phyloP scores from a whole-genome alignment of 108 stramenopile species.

The Seminavis robusta region DNA sequence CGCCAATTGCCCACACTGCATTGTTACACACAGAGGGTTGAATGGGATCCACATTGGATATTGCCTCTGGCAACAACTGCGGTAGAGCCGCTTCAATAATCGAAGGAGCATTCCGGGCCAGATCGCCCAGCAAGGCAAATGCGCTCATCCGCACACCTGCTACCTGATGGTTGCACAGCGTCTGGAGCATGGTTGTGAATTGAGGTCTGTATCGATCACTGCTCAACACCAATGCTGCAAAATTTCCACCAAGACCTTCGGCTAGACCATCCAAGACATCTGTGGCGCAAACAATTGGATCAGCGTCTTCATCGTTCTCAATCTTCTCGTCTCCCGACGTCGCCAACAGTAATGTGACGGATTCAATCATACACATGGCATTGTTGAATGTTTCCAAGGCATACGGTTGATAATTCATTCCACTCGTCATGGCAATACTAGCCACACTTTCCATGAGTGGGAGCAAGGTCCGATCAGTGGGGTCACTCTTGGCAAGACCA shows the following conservation, averaged over 20 bases:
- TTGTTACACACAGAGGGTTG: slow-evolving; percentile 78
- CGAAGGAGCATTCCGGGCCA: slow-evolving; percentile 77
- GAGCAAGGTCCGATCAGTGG: slow-evolving; percentile 73
- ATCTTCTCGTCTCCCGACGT: slow-evolving; percentile 44
- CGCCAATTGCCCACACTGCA: slow-evolving; percentile 91
- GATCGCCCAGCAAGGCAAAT: slow-evolving; percentile 86
- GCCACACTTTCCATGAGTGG: slow-evolving; percentile 90
- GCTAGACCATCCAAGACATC: slow-evolving; percentile 88
- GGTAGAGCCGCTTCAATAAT: slow-evolving; percentile 71
- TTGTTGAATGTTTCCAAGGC: slow-evolving; percentile 77
- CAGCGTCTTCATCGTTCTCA: slow-evolving; percentile 71
- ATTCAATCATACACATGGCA: slow-evolving; percentile 78
- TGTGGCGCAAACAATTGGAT: slow-evolving; percentile 87
- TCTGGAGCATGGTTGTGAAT: slow-evolving; percentile 47
- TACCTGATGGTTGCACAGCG: slow-evolving; percentile 48
- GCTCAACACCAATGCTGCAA: slow-evolving; percentile 65
- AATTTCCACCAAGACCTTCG: slow-evolving; percentile 83
- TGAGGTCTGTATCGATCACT: slow-evolving; percentile 61
- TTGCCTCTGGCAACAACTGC: slow-evolving; percentile 55
- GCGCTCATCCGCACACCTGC: slow-evolving; percentile 86
- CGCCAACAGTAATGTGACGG: slow-evolving; percentile 54
- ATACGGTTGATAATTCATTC: slow-evolving; percentile 84
- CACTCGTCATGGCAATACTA: slow-evolving; percentile 63
- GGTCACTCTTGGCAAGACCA: slow-evolving; percentile 47
- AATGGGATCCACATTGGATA: slow-evolving; percentile 54